Evolutionary conservation across 768 basidiomycete genomes (phyloP).

Genomic region (Trametes punicea): DNA sequence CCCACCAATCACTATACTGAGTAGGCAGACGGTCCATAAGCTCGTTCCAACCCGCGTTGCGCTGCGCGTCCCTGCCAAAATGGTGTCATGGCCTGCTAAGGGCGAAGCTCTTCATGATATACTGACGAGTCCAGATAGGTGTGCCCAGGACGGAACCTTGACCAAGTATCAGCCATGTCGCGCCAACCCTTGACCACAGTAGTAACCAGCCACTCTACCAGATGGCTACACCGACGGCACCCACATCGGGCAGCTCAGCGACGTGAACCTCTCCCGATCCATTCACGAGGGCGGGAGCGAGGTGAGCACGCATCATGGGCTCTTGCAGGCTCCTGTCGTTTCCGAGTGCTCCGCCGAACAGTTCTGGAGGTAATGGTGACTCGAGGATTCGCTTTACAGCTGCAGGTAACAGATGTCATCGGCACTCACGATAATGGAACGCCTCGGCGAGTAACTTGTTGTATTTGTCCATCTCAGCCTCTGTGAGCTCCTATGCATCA

Average conservation of each 20-base stretch:
- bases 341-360: background rate
- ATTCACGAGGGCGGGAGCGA: background rate
- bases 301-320: background rate
- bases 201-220: constrained; percentile 1
- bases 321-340: background rate
- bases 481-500: background rate
- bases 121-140: constrained; percentile 8
- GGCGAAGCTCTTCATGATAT: too few relatives aligned
- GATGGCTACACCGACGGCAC: constrained; percentile 2
- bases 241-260: constrained; percentile 3
- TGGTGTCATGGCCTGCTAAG: too few relatives aligned
- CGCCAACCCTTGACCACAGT: too few relatives aligned
- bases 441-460: background rate
- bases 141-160: constrained; percentile 14
- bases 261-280: constrained; percentile 7
- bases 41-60: constrained; percentile 13
- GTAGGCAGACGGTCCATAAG: background rate
- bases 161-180: too few relatives aligned
- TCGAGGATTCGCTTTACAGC: background rate
- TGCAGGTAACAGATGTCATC: background rate
- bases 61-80: constrained; percentile 6
- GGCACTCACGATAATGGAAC: constrained; percentile 1
- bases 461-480: background rate
- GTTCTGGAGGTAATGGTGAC: background rate
- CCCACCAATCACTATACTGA: constrained; percentile 9